These are phyloP conservation scores for Daldinia vernicosa DNA, from an alignment of 495 filamentous ascomycete species.

Conservation along the genomic window DNA sequence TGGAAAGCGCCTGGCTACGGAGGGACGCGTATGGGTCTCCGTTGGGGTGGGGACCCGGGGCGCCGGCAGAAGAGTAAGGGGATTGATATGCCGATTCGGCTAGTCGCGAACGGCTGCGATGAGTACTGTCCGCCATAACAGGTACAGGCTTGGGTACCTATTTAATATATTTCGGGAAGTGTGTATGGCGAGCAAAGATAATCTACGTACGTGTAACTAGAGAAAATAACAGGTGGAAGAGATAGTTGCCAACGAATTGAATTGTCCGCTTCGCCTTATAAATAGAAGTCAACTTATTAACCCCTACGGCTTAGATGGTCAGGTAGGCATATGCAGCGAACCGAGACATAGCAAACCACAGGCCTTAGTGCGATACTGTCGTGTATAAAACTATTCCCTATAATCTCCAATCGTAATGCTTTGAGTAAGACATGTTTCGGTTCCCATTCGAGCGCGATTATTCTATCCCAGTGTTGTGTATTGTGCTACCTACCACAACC, in stretches of 20 bases:
- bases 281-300: background rate
- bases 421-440: background rate
- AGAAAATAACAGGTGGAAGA: background rate
- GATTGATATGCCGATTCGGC: constrained; percentile 45
- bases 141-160: background rate
- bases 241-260: background rate
- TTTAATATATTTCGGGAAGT: too few species aligned
- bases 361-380: background rate
- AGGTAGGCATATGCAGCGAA: too few species aligned
- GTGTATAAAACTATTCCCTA: background rate
- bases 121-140: background rate
- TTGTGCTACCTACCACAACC: background rate
- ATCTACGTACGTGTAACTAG: background rate
- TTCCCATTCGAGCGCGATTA: background rate
- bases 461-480: background rate
- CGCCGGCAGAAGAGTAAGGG: constrained; percentile 43
- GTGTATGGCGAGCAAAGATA: too few species aligned
- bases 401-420: background rate
- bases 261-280: background rate
- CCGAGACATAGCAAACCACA: background rate
- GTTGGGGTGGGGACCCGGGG: constrained; percentile 45
- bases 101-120: constrained; percentile 2
- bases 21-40: constrained; percentile 44
- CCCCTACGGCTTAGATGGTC: background rate
- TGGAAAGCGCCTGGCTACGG: constrained; percentile 40